Base-by-base conservation (phyloP, 192 early-diverging fungal species). In the Coemansia sp. region DNA sequence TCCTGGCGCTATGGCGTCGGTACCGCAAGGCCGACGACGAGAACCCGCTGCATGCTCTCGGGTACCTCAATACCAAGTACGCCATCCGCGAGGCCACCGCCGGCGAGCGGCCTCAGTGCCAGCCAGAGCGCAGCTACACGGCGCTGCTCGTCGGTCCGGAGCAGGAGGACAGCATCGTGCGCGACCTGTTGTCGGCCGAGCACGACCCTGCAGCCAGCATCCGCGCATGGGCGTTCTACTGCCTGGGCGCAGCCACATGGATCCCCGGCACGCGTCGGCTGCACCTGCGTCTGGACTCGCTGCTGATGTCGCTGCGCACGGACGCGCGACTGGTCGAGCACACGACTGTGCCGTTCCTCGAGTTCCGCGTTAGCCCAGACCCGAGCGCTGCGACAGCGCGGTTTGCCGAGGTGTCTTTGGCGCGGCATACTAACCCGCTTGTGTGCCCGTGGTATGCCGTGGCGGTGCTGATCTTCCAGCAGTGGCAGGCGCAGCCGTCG, bases 31-130 rank as follows among this genome's bases (percentile, higher is more conserved):
- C 74, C 8, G 69, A 76, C 47, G 80, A 82, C 47, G 80, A 82
- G 57, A 82, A 82, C 62, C 80, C 80, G 43, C 75, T 82, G 66
- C 80, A 82, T 44, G 80, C 80, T 35, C 80, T 82, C 14, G 71
- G 80, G 62, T 82, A 82, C 59, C 75, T 82, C 65, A 82, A 77
- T 72, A 82, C 80, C 58, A 82, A 82, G 69, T 82, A 82, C 69
- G 80, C 80, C 3, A 82, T 82, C 66, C 80, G 80, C 68, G 80
- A 82, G 74, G 80, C 80, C 21, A 82, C 80, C 6, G 75, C 75
- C 16, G 64, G 69, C 68, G 71, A 70, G 68, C 74, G 66, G 57
- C 80, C 80, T 50, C 74, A 68, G 44, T 62, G 53, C 37, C 71
- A 69, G 71, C 64, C 79, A 26, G 80, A 82, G 63, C 64, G 68